A percentile compares a stretch with the other conserved stretches of the same genome.
These are phyloP conservation scores for Citrullus amarus DNA, from an alignment of 306 rosid species.

Conservation along the genomic window DNA sequence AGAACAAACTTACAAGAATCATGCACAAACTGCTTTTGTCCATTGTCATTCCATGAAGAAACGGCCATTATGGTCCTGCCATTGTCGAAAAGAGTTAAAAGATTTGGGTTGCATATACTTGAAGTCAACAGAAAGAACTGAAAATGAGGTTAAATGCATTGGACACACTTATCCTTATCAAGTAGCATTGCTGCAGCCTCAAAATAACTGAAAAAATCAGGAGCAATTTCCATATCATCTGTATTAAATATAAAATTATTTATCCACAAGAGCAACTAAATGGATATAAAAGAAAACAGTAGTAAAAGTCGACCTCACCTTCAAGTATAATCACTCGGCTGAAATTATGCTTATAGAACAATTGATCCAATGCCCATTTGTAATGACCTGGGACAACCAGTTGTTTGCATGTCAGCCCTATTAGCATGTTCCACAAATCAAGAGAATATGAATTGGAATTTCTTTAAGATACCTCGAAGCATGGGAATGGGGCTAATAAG, in stretches of 20 bases:
- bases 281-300: background rate
- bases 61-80: conserved; percentile 88
- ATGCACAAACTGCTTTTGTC: conserved; percentile 93
- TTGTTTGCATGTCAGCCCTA: background rate
- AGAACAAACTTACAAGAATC: conserved; percentile 59
- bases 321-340: conserved; percentile 81
- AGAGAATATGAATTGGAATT: background rate
- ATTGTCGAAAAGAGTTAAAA: conserved; percentile 13
- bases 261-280: conserved; percentile 9
- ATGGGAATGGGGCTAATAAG: background rate
- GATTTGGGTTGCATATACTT: background rate
- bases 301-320: conserved; percentile 47
- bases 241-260: conserved; percentile 18
- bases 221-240: conserved; percentile 99
- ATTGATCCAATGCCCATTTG: conserved; percentile 90
- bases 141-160: conserved; percentile 6
- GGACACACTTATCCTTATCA: conserved; percentile 82
- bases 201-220: conserved; percentile 90
- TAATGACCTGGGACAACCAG: conserved; percentile 58
- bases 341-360: conserved; percentile 75
- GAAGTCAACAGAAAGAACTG: background rate
- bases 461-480: background rate
- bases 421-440: background rate
- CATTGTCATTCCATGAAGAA: conserved; percentile 99
- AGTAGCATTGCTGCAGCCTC: conserved; percentile 73